A percentile compares a stretch with the other conserved stretches of the same genome.
Evolutionary conservation across 1,284 basidiomycete species (phyloP).

Genomic region (Termitomyces sp.): DNA sequence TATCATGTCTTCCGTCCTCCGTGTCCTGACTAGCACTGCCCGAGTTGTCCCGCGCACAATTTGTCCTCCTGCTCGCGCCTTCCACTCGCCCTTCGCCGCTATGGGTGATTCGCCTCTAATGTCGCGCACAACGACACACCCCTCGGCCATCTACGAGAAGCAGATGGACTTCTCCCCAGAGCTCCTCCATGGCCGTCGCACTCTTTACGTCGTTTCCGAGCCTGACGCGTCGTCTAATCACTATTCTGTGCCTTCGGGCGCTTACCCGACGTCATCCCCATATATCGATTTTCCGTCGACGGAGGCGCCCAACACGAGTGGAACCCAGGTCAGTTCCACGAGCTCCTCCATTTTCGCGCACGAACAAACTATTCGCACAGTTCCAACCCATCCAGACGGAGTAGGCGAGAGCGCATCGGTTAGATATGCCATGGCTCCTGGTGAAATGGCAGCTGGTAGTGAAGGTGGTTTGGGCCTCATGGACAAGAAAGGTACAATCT

Average conservation of each 20-base stretch:
- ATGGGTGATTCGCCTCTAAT: constrained; percentile 36
- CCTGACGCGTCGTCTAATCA: constrained; percentile 53
- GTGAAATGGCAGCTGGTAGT: constrained; percentile 40
- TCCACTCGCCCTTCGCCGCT: constrained; percentile 57
- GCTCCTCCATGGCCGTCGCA: constrained; percentile 43
- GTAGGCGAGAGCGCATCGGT: constrained; percentile 43
- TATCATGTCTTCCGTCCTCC: constrained; percentile 18
- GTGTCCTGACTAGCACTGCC: constrained; percentile 15
- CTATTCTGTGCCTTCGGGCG: constrained; percentile 63
- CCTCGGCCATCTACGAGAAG: constrained; percentile 45
- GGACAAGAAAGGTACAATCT: constrained; percentile 28
- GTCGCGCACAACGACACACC: constrained; percentile 22
- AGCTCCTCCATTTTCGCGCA: constrained; percentile 37
- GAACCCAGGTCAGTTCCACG: constrained; percentile 38
- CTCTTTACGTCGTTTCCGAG: constrained; percentile 58
- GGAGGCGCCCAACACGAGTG: constrained; percentile 30
- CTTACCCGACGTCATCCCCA: constrained; percentile 53
- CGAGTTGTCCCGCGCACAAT: constrained; percentile 10
- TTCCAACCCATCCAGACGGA: constrained; percentile 36
- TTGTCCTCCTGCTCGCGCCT: constrained; percentile 31
- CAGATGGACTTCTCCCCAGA: constrained; percentile 47
- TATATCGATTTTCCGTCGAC: constrained; percentile 42
- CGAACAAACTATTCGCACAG: constrained; percentile 36
- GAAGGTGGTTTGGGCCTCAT: constrained; percentile 33
- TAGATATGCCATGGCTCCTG: constrained; percentile 37